A percentile compares a stretch with the other conserved stretches of the same genome.
phyloP scores from a whole-genome alignment of 2,329 filamentous ascomycete species.

The Ascochyta viciae-villosae region DNA sequence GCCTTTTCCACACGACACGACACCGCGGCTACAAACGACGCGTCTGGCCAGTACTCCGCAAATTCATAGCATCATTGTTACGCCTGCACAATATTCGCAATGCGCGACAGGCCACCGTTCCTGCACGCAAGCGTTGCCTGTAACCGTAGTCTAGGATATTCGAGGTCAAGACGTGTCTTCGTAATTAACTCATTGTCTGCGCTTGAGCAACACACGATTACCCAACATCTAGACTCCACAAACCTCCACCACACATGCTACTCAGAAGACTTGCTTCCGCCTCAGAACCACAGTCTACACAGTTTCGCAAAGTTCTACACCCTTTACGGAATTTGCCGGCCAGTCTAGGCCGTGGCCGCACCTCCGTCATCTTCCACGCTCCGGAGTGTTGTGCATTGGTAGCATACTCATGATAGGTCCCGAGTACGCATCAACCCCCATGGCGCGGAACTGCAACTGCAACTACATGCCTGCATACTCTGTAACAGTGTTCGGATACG shows the following conservation, averaged over 20 bases:
- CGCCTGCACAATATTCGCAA: background rate
- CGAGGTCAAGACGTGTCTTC: too few species aligned
- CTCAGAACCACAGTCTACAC: background rate
- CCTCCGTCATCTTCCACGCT: background rate
- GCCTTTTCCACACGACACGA: background rate
- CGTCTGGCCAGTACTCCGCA: background rate
- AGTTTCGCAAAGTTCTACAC: background rate
- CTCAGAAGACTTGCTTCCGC: background rate
- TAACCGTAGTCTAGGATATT: background rate
- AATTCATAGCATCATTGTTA: background rate
- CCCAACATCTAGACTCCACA: background rate
- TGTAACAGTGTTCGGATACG: background rate
- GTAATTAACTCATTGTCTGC: background rate
- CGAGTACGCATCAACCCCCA: background rate
- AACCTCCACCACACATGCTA: background rate
- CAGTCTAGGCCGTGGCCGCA: background rate
- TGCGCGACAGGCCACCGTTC: background rate
- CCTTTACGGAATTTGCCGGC: background rate
- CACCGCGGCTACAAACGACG: background rate
- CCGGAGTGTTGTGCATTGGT: background rate
- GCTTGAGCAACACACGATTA: background rate
- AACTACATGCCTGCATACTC: background rate
- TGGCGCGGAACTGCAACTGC: background rate
- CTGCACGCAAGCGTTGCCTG: background rate
- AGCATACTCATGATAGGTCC: conserved; percentile 2